Percentiles rank a stretch among this genome's conserved stretches.
These are phyloP conservation scores for Stylosanthes scabra DNA, from an alignment of 331 rosid genomes.

Conservation along the genomic window DNA sequence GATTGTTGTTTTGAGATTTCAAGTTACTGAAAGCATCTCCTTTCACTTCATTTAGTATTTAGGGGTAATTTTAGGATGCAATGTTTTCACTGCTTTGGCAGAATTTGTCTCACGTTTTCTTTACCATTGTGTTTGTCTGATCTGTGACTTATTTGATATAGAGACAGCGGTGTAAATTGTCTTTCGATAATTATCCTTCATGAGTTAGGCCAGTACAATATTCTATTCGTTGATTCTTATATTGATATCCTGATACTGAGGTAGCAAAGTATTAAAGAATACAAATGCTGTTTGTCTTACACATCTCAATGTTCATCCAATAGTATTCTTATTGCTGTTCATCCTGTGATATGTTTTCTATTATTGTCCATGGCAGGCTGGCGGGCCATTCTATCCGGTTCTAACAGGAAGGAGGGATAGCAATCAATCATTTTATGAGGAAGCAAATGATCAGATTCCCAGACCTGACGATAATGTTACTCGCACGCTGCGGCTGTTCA, in stretches of 20 bases:
- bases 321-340: conserved; percentile 1
- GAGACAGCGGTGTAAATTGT: not conserved
- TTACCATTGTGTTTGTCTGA: not conserved
- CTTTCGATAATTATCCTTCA: not conserved
- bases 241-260: conserved; percentile 1
- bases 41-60: no score
- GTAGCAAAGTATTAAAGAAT: conserved; percentile 16
- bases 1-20: no score
- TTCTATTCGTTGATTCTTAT: not conserved
- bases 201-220: not conserved
- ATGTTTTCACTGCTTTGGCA: no score
- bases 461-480: conserved; percentile 69
- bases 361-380: conserved; percentile 59
- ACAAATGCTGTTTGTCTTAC: conserved; percentile 2
- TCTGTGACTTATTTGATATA: not conserved
- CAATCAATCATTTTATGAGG: conserved; percentile 53
- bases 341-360: conserved; percentile 28
- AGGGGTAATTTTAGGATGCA: no score
- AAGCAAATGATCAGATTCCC: conserved; percentile 74
- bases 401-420: conserved; percentile 87
- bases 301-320: conserved; percentile 10
- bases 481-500: conserved; percentile 65
- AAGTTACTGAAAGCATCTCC: no score
- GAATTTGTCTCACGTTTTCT: not conserved
- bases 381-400: conserved; percentile 88